phyloP scores from a whole-genome alignment of 768 basidiomycete species.

The Serendipita indica region DNA sequence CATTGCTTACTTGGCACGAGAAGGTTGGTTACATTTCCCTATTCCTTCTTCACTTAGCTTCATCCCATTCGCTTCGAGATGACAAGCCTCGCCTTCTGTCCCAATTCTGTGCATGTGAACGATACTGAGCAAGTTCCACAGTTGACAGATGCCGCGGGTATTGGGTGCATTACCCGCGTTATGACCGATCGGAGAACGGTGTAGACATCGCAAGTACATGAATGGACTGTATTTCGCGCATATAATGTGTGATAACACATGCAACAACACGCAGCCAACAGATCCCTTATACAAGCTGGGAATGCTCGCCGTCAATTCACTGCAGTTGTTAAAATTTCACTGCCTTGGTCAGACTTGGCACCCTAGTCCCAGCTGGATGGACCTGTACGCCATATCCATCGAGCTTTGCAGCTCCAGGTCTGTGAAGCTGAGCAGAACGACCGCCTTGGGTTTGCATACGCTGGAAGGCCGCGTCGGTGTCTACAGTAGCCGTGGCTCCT shows the following conservation, averaged over 20 bases:
- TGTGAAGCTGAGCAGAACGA: too few relatives aligned
- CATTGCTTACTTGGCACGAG: conserved; percentile 84
- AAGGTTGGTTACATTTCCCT: conserved; percentile 42
- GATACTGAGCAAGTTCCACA: conserved; percentile 21
- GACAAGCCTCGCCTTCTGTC: too few relatives aligned
- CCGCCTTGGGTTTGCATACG: too few relatives aligned
- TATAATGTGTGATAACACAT: neutral
- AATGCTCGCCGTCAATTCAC: neutral
- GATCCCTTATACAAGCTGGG: neutral
- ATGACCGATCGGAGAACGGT: conserved; percentile 54
- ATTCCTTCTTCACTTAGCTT: neutral
- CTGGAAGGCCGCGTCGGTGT: too few relatives aligned
- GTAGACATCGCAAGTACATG: conserved; percentile 20
- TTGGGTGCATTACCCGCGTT: conserved; percentile 84
- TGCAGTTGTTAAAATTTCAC: neutral
- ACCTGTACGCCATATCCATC: neutral
- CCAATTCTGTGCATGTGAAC: neutral
- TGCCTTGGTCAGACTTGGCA: neutral
- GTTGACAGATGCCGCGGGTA: conserved; percentile 88
- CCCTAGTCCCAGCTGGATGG: neutral
- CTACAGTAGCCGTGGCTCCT: too few relatives aligned
- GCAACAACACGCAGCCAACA: neutral
- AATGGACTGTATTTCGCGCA: neutral
- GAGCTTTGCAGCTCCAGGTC: too few relatives aligned
- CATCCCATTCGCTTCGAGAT: too few relatives aligned